Conservation (phyloP, 768 basidiomycete species). For the Hydnomerulius pinastri region DNA sequence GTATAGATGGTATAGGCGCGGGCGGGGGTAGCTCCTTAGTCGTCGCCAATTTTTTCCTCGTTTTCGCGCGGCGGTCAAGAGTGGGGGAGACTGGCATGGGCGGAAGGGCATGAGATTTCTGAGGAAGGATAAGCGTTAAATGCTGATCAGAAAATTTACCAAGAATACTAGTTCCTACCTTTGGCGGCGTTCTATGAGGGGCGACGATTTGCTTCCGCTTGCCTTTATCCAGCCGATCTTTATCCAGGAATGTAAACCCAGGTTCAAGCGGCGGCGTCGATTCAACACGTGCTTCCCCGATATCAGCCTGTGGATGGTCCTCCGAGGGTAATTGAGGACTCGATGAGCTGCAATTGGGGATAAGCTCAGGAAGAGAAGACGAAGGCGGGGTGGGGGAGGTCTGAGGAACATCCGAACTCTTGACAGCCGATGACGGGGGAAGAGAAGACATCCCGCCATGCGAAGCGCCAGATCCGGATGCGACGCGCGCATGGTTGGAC, state of each 20-base stretch:
- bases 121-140: constrained; percentile 1
- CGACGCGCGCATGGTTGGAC: constrained; percentile 39
- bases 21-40: constrained; percentile 18
- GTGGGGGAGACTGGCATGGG: constrained; percentile 52
- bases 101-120: constrained; percentile 41
- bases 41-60: constrained; percentile 22
- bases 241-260: constrained; percentile 7
- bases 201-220: constrained; percentile 19
- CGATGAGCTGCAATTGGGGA: constrained; percentile 63
- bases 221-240: constrained; percentile 11
- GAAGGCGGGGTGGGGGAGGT: constrained; percentile 34
- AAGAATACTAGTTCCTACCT: constrained; percentile 9
- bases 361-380: constrained; percentile 59
- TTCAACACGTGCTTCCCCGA: constrained; percentile 14
- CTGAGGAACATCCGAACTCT: constrained; percentile 24
- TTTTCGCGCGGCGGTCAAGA: constrained; percentile 35
- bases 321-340: constrained; percentile 51
- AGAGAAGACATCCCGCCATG: constrained; percentile 14
- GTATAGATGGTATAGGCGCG: constrained; percentile 29
- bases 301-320: constrained; percentile 21
- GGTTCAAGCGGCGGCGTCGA: constrained; percentile 18
- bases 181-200: constrained; percentile 31
- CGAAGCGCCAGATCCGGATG: constrained; percentile 15
- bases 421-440: constrained; percentile 24
- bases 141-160: not conserved